Base-by-base conservation (phyloP, 345 rosid genomes). In the Populus tremula region DNA sequence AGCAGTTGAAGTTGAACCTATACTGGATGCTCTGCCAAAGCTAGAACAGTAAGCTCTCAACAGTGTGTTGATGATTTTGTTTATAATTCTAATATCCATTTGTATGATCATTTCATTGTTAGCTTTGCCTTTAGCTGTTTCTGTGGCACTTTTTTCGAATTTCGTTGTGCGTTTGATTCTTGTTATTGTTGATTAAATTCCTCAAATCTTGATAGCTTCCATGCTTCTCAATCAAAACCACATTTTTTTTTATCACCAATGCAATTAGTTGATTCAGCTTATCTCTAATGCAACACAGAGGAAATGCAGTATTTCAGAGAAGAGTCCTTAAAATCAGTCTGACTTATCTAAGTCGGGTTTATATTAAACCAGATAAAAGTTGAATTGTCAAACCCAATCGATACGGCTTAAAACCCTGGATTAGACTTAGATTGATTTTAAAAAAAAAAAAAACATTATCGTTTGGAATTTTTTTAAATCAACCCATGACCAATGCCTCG, bases 21-120 rank as follows among this genome's bases (percentile, higher is more conserved):
- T 96, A 81, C 47, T 96, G 85, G 98, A 93, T 67, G 99, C 96
- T 43, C 87, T 96, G 39, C 97, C 99, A 65, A 93, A 93, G 56
- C 89, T 96, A 64, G 93, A 93, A 72, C 98, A 96, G 97, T 96
- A 90, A 86, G 90, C 77, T 62, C 77, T 64, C 36, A 53, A 69
- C 72, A 43, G 31, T 67, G 70, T 78, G 9, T 76, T 68, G 38
- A 72, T 35, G 41, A 69, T 47, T 9, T 33, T 54, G 38, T 65
- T 18, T 68, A 16, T 23, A 41, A 27, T 39, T 47, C 45, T 33
- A 56, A 35, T 41, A 56, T 67, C 73, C 50, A 35, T 8, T 4
- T 25, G 23, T 16, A 45, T 53, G 9, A 25, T 21, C 17, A 41
- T 74, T 61, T 68, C 29, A 67, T 25, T 36, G 14, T 10, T n/a